These are phyloP conservation scores for Cercis canadensis DNA, from an alignment of 306 rosid species.

Conservation along the genomic window DNA sequence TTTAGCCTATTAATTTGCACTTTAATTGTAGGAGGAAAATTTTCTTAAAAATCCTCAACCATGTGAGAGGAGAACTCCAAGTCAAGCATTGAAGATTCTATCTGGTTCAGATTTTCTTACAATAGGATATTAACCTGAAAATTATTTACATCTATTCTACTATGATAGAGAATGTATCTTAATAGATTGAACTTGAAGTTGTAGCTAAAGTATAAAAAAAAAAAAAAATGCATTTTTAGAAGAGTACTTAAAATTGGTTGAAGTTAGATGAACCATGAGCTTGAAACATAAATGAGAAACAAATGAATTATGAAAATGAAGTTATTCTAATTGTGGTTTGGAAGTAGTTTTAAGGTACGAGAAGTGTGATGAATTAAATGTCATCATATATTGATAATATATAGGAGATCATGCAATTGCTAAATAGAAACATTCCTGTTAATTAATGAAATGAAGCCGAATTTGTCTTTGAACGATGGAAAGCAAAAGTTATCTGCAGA, in stretches of 20 bases:
- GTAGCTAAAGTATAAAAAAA: no score
- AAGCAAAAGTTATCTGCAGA: constrained; percentile 41
- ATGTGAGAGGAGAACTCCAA: no score
- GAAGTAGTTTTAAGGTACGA: constrained; percentile 49
- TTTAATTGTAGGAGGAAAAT: no score
- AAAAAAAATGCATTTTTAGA: background rate
- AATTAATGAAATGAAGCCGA: constrained; percentile 48
- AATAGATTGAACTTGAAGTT: no score
- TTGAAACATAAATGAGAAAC: background rate
- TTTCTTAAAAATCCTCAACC: no score
- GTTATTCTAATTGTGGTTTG: constrained; percentile 14
- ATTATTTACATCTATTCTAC: no score
- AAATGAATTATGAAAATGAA: background rate
- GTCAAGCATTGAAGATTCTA: no score
- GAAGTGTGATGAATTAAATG: constrained; percentile 37
- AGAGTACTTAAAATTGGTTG: background rate
- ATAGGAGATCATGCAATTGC: background rate
- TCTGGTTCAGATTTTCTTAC: no score
- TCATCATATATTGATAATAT: background rate
- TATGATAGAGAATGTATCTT: no score
- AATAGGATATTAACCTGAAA: no score
- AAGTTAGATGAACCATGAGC: constrained; percentile 25
- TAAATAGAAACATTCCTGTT: background rate
- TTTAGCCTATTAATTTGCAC: no score
- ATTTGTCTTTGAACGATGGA: constrained; percentile 21